These are phyloP conservation scores for Cercospora berteroae DNA, from an alignment of 2,329 filamentous ascomycete species.

Conservation along the genomic window DNA sequence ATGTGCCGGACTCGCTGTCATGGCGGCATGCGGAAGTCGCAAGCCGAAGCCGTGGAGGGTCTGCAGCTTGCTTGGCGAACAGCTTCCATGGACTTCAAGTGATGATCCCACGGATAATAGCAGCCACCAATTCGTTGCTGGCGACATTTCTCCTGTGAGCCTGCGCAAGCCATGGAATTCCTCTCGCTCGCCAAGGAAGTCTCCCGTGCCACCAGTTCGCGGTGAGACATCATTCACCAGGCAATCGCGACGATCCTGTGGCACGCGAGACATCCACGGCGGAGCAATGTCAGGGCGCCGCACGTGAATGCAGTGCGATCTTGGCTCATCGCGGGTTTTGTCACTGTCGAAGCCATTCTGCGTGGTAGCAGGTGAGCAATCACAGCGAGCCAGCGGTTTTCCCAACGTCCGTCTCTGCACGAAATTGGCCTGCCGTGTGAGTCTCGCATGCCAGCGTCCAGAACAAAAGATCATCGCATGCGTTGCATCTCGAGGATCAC, in stretches of 20 bases:
- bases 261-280: neutral
- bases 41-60: neutral
- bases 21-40: neutral
- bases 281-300: neutral
- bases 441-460: neutral
- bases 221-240: neutral
- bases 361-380: neutral
- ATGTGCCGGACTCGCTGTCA: neutral
- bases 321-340: neutral
- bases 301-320: neutral
- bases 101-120: neutral
- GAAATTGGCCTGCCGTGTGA: neutral
- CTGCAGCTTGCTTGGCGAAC: neutral
- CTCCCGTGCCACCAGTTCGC: neutral
- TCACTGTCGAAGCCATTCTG: neutral
- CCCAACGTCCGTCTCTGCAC: neutral
- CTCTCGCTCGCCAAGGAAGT: neutral
- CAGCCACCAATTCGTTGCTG: neutral
- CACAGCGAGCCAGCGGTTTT: neutral
- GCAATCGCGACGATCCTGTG: neutral
- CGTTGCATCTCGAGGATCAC: neutral
- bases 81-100: neutral
- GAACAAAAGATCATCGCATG: neutral
- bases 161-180: neutral
- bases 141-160: neutral